These are phyloP conservation scores for Ascochyta rabiei DNA, from an alignment of 2,329 filamentous ascomycete genomes.

Conservation along the genomic window DNA sequence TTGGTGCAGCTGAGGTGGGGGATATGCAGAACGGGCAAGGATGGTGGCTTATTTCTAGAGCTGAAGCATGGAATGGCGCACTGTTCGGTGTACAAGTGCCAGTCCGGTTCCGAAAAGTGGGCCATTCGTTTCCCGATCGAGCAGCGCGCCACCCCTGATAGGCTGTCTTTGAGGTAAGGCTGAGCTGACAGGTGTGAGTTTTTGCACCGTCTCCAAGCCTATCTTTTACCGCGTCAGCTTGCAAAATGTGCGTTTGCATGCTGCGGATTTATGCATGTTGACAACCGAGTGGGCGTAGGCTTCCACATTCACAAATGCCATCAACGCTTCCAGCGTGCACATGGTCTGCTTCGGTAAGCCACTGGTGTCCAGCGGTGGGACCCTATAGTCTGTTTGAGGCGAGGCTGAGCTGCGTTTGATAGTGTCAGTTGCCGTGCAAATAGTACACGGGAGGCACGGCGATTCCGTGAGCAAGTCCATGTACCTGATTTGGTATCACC, in stretches of 20 bases:
- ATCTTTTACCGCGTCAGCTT: constrained; percentile 7
- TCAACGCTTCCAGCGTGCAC: neutral
- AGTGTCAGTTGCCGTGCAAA: constrained; percentile 3
- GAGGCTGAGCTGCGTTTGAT: constrained; percentile 9
- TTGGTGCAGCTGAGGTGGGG: constrained; percentile 5
- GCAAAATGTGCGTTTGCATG: neutral
- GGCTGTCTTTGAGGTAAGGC: neutral
- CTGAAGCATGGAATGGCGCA: constrained; percentile 1
- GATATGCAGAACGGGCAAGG: neutral
- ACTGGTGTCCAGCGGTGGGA: neutral
- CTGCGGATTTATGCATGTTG: constrained; percentile 2
- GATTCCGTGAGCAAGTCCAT: neutral
- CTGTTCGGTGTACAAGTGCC: neutral
- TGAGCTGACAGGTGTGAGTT: constrained; percentile 9
- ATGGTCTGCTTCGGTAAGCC: constrained; percentile 9
- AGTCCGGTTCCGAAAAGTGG: neutral
- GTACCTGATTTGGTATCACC: neutral
- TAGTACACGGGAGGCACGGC: constrained; percentile 9
- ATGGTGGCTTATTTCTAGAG: constrained; percentile 3
- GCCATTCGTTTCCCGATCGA: neutral
- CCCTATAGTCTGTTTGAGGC: neutral
- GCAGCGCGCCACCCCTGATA: constrained; percentile 1
- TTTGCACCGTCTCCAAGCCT: constrained; percentile 6
- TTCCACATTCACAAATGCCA: neutral
- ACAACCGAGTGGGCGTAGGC: neutral